Base-by-base conservation (phyloP, 192 early-diverging fungal species). In the Umbelopsis ramanniana region DNA sequence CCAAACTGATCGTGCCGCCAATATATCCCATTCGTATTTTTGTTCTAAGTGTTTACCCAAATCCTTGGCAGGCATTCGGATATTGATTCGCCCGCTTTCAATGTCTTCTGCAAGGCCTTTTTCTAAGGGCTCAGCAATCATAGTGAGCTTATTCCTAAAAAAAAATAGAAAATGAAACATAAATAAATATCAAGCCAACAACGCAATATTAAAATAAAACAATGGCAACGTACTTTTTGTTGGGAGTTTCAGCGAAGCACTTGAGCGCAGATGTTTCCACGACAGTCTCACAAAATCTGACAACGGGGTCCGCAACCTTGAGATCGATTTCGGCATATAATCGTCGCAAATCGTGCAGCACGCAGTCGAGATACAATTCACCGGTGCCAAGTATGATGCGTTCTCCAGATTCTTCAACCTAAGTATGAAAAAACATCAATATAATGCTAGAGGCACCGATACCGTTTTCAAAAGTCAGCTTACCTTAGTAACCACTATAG, bases 201-300 rank as follows among this genome's bases (percentile, higher is more conserved):
- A 3, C 57, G 68, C 19, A 46, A 54, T 37, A 23, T 15, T 37
- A 22, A 43, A 43, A 43, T 11, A 43, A 43, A 43, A 43, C 11
- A 5, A 6, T 43, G 11, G 6, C 6, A 26, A 69, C 81, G 68
- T 82, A 93, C 93, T 96, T 96, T 81, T 96, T 95, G 82, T 99
- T 99, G n/a, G 96, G 94, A 19, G 98, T 97, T 77, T 98, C 94
- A 7, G 95, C 98, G 87, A 93, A 97, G 75, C 96, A 97, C 71
- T 97, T 96, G 70, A 98, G 82, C 11, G 94, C 84, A 29, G 95
- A 96, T 10, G 94, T 96, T 80, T 98, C 97, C 0, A 95, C 88
- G 0, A 98, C 96, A 8, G 96, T 97, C 76, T 99, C 98, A 67
- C 93, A 91, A 82, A 99, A 98, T 63, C 89, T 84, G 14, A 98